Evolutionary conservation across 2,329 filamentous ascomycete genomes (phyloP).

Genomic region (Colletotrichum noveboracense): DNA sequence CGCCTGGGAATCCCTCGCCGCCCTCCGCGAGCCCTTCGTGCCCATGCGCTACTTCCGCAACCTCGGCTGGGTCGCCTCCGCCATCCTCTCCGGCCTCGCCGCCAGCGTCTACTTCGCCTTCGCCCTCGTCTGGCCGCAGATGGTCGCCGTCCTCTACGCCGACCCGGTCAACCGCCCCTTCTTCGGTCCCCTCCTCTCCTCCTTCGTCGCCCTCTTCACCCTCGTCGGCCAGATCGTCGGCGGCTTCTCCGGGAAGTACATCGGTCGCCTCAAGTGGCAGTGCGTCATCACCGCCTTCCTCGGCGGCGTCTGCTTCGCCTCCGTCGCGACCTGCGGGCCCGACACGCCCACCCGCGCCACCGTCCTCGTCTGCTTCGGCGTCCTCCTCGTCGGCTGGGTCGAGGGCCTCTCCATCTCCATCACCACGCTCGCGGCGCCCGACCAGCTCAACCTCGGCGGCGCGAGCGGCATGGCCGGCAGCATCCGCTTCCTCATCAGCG

Average conservation of each 20-base stretch:
- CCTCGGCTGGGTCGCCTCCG: conserved; percentile 33
- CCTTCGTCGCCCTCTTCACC: conserved; percentile 32
- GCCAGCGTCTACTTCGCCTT: conserved; percentile 43
- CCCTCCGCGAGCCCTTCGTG: conserved; percentile 38
- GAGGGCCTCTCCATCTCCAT: conserved; percentile 39
- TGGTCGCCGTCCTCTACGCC: conserved; percentile 36
- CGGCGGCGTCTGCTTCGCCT: conserved; percentile 34
- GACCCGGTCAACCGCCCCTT: conserved; percentile 24
- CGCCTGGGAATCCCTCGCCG: conserved; percentile 29
- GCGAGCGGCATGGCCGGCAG: conserved; percentile 39
- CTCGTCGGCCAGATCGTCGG: conserved; percentile 30
- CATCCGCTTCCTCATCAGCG: conserved; percentile 38
- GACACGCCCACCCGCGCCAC: conserved; percentile 30
- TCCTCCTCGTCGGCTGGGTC: conserved; percentile 39
- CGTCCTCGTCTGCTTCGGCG: conserved; percentile 33
- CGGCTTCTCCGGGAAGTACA: conserved; percentile 28
- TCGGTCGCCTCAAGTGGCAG: conserved; percentile 37
- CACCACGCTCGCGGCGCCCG: conserved; percentile 35
- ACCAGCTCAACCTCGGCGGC: conserved; percentile 39
- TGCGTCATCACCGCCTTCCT: conserved; percentile 30
- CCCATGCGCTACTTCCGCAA: conserved; percentile 40
- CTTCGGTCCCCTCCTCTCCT: conserved; percentile 29
- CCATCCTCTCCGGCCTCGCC: conserved; percentile 36
- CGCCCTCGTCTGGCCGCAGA: conserved; percentile 40
- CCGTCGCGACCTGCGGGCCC: conserved; percentile 31